These are phyloP conservation scores for Pelargonium fulgidum DNA, from an alignment of 441 rosid species.

Conservation along the genomic window DNA sequence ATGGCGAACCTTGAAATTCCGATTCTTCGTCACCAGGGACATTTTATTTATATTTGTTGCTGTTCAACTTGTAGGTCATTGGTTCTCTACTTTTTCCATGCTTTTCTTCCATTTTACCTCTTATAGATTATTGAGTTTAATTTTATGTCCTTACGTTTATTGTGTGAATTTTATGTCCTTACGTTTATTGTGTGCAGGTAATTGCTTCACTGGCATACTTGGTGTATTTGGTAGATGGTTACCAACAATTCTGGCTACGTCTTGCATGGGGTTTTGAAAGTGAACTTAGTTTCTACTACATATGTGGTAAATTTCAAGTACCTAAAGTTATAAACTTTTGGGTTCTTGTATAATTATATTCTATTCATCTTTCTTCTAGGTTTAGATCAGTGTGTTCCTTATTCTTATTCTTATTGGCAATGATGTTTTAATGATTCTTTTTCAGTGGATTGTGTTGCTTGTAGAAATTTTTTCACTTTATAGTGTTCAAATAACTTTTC, in stretches of 20 bases:
- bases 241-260: conserved; percentile 80
- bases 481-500: not conserved
- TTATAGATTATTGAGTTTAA: not conserved
- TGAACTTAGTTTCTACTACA: conserved; percentile 82
- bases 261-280: conserved; percentile 87
- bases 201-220: conserved; percentile 84
- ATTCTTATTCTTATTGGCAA: not conserved
- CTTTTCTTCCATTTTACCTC: conserved; percentile 2
- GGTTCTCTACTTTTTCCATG: not conserved
- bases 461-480: not conserved
- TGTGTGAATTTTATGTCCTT: conserved; percentile 13
- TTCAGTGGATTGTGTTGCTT: not conserved
- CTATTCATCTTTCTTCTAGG: conserved; percentile 4
- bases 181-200: conserved; percentile 45
- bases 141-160: conserved; percentile 15
- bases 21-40: conserved; percentile 97
- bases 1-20: conserved; percentile 93
- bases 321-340: conserved; percentile 16
- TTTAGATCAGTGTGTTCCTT: not conserved
- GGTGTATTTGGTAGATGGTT: conserved; percentile 70
- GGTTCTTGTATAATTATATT: conserved; percentile 12
- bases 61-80: conserved; percentile 76
- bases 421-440: not conserved
- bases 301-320: conserved; percentile 67
- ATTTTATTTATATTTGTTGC: conserved; percentile 81